Conservation (phyloP, 495 filamentous ascomycete genomes). For the Penicillium maclennaniae region DNA sequence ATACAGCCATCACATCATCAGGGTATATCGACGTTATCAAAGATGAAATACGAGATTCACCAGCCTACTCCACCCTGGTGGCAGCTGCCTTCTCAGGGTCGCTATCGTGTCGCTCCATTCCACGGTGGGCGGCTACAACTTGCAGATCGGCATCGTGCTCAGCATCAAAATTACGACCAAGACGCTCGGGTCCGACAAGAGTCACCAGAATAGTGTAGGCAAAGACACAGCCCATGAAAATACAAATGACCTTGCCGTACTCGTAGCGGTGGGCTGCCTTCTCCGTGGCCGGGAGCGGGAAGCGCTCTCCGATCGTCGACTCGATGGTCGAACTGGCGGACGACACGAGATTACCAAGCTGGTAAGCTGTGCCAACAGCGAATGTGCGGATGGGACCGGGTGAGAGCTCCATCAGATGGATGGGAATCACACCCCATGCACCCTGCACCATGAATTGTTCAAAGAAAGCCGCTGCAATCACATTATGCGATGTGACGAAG, state of each 20-base stretch:
- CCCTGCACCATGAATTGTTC: constrained; percentile 89
- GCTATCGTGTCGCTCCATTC: constrained; percentile 6
- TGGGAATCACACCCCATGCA: constrained; percentile 80
- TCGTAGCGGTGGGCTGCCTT: constrained; percentile 55
- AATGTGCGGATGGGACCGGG: constrained; percentile 81
- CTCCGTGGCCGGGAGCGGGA: constrained; percentile 61
- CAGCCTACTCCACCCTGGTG: constrained; percentile 1
- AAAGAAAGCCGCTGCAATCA: constrained; percentile 86
- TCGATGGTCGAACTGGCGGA: constrained; percentile 82
- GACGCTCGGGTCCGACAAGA: constrained; percentile 71
- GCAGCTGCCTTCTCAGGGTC: constrained; percentile 19
- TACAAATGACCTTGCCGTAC: constrained; percentile 87
- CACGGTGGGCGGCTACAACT: constrained; percentile 32
- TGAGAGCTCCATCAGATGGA: constrained; percentile 84
- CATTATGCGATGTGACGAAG: constrained; percentile 53
- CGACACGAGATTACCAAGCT: constrained; percentile 80
- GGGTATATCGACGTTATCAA: neutral
- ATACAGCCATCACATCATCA: neutral
- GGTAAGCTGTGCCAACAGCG: constrained; percentile 77
- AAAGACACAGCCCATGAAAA: constrained; percentile 92
- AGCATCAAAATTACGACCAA: constrained; percentile 63
- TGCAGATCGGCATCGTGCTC: constrained; percentile 61
- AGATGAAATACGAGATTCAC: neutral
- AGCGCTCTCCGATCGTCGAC: constrained; percentile 73
- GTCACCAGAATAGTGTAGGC: constrained; percentile 74